phyloP scores from a whole-genome alignment of 2,329 filamentous ascomycete species.

The Mycogone perniciosa region DNA sequence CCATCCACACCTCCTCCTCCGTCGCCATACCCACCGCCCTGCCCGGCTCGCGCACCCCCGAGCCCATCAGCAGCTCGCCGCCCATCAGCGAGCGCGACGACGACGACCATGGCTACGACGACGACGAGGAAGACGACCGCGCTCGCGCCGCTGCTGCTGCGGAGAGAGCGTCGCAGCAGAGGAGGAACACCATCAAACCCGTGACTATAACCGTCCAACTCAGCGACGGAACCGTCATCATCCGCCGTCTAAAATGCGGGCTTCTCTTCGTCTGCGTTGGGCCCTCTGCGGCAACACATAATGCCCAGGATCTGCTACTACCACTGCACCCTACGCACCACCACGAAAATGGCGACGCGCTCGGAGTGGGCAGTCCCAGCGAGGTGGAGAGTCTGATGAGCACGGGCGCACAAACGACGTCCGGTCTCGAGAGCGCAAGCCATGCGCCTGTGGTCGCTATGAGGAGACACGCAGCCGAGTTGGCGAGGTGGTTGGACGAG shows the following conservation, averaged over 20 bases:
- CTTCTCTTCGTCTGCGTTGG: conserved; percentile 58
- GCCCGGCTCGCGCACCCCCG: conserved; percentile 28
- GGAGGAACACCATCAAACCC: conserved; percentile 25
- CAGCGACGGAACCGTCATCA: conserved; percentile 51
- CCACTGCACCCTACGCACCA: conserved; percentile 10
- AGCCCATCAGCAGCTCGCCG: conserved; percentile 21
- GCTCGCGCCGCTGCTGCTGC: background rate
- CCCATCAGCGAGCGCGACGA: conserved; percentile 17
- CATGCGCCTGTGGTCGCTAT: conserved; percentile 44
- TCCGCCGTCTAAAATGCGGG: conserved; percentile 51
- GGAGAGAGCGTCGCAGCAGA: conserved; percentile 6
- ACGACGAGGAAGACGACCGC: background rate
- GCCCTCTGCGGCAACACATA: conserved; percentile 27
- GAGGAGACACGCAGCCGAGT: conserved; percentile 51
- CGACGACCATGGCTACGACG: background rate
- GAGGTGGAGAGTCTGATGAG: conserved; percentile 44
- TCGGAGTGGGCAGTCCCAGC: conserved; percentile 34
- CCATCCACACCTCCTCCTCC: conserved; percentile 46
- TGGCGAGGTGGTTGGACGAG: conserved; percentile 55
- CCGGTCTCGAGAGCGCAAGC: conserved; percentile 32
- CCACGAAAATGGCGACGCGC: conserved; percentile 26
- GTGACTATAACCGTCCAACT: conserved; percentile 53
- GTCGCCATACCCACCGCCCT: conserved; percentile 37
- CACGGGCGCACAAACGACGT: conserved; percentile 38
- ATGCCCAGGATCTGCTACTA: conserved; percentile 14